Percentiles rank a stretch among this genome's conserved stretches.
Conservation (phyloP, 2,329 filamentous ascomycete genomes). For the Cladosporium velox region DNA sequence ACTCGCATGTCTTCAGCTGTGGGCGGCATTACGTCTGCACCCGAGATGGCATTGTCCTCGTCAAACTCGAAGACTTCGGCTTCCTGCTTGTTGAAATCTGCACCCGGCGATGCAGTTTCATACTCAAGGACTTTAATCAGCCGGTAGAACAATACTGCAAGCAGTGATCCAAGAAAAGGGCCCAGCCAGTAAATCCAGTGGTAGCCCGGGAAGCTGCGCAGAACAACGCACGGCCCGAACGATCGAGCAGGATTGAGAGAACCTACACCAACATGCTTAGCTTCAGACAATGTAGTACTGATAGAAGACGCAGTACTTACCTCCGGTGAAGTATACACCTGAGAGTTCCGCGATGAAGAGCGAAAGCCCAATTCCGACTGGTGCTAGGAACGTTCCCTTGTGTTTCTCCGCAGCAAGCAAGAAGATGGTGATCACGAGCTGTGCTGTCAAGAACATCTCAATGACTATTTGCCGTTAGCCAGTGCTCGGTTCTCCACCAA, state of each 20-base stretch:
- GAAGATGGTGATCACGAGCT: slow-evolving; percentile 53
- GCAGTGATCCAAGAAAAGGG: slow-evolving; percentile 47
- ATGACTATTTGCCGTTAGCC: slow-evolving; percentile 38
- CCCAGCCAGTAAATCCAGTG: slow-evolving; percentile 58
- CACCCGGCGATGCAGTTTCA: slow-evolving; percentile 52
- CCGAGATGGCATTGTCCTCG: slow-evolving; percentile 40
- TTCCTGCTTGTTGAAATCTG: slow-evolving; percentile 49
- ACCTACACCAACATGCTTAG: slow-evolving; percentile 27
- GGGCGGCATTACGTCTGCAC: slow-evolving; percentile 33
- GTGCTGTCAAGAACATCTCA: slow-evolving; percentile 54
- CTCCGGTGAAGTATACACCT: slow-evolving; percentile 51
- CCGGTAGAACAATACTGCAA: slow-evolving; percentile 53
- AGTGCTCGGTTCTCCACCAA: neutral
- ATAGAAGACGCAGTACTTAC: slow-evolving; percentile 18
- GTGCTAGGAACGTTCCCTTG: slow-evolving; percentile 45
- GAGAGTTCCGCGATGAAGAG: slow-evolving; percentile 50
- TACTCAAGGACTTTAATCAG: slow-evolving; percentile 53
- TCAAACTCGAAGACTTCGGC: slow-evolving; percentile 40
- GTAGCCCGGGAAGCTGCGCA: slow-evolving; percentile 44
- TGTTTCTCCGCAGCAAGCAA: slow-evolving; percentile 47
- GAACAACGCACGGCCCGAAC: slow-evolving; percentile 51
- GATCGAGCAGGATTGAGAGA: slow-evolving; percentile 53
- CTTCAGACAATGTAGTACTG: neutral
- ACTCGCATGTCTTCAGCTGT: slow-evolving; percentile 19
- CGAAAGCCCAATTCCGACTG: slow-evolving; percentile 43